Base-by-base conservation (phyloP, 768 basidiomycete genomes). In the Leccinum arenicola region DNA sequence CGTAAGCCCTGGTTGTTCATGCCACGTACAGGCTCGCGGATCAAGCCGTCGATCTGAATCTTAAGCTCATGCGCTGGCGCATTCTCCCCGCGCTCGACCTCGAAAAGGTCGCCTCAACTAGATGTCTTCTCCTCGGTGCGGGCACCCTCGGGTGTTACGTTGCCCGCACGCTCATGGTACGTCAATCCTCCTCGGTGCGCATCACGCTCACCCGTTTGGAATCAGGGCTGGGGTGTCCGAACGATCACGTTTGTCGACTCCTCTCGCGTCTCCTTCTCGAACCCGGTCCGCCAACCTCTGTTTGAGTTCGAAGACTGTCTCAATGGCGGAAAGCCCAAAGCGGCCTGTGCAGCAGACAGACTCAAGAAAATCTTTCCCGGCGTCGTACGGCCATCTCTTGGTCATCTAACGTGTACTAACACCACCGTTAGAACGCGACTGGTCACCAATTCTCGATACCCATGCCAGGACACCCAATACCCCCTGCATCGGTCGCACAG, bases 131-230 rank as follows among this genome's bases (percentile, higher is more conserved):
- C 0, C 84, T 99, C 1, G 97, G 97, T 3, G 95, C 96, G 0
- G 97, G 97, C 1, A 99, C 97, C 0, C 79, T 99, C 10, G 96
- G 97, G 0, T 99, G 97, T 71, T 98, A 98, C 68, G 96, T 98
- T 31, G 86, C 95, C 1, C 79, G 96, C 29, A 88, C 88, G 10
- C 77, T 99, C 36, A 95, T 98, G 93, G 95, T 70, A 6, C 7
- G 58, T 3, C 33, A 1, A 6, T 1, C n/a, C 12, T 38, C 45
- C 31, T 27, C 5, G 14, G n/a, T 12, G 8, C 8, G 0, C 21
- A 3, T 15, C 14, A 19, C 17, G 3, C 23, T 50, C 40, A 57
- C 48, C 6, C 1, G 2, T n/a, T 6, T 31, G 8, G 7, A 23
- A 50, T 2, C 48, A 96, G 95, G 95, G 88, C 6, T 98, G 97